These are phyloP conservation scores for Alternaria conjuncta DNA, from an alignment of 2,329 filamentous ascomycete species.

Conservation along the genomic window DNA sequence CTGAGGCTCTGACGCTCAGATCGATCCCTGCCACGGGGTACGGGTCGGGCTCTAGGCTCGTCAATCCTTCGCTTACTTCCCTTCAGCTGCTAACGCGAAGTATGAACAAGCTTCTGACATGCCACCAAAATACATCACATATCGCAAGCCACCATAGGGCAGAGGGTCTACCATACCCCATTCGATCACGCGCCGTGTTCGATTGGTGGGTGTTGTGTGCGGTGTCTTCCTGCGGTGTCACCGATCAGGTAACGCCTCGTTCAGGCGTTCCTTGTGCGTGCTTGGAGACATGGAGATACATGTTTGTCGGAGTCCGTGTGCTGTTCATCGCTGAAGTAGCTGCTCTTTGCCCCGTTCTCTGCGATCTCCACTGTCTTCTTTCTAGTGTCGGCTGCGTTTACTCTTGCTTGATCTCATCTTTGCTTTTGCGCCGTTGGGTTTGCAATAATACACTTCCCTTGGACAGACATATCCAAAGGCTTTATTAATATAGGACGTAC, in stretches of 20 bases:
- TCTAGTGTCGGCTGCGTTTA: conserved; percentile 3
- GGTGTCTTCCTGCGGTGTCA: conserved; percentile 1
- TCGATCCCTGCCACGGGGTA: conserved; percentile 10
- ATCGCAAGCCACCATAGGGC: conserved; percentile 16
- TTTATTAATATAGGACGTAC: neutral
- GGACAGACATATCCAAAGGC: neutral
- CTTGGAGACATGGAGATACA: conserved; percentile 6
- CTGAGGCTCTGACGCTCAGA: conserved; percentile 18
- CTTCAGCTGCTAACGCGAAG: conserved; percentile 18
- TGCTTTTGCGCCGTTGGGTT: neutral
- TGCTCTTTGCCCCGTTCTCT: conserved; percentile 11
- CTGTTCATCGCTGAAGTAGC: conserved; percentile 13
- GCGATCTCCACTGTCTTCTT: conserved; percentile 4
- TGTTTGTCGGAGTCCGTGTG: conserved; percentile 8
- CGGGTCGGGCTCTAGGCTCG: conserved; percentile 9
- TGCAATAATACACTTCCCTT: neutral
- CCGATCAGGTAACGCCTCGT: conserved; percentile 13
- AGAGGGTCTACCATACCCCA: conserved; percentile 11
- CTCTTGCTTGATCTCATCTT: conserved; percentile 9
- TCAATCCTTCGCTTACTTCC: conserved; percentile 22
- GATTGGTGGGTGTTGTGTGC: conserved; percentile 13
- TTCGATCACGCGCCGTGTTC: conserved; percentile 1
- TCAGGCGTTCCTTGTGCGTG: conserved; percentile 15
- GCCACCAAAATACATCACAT: conserved; percentile 20
- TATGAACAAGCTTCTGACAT: conserved; percentile 25